Evolutionary conservation across 768 basidiomycete genomes (phyloP), one percentile per base, ranked within the genome.

Genomic region (Ramaria sp.): DNA sequence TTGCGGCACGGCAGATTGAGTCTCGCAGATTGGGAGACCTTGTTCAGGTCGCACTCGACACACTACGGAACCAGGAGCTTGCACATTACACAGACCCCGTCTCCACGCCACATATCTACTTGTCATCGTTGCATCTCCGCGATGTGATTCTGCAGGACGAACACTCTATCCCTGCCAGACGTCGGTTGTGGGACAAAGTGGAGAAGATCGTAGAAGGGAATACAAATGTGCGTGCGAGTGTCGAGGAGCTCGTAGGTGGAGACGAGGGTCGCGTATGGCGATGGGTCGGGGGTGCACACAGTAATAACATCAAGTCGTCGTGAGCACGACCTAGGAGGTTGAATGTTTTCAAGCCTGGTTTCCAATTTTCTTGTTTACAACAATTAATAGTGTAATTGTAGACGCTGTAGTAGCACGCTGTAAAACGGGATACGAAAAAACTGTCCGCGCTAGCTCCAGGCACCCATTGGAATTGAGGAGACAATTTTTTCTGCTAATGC

Each of bases 401-500:
- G 22, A 34, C 37, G 30, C 7, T 22, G 45, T 33, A 42, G 30
- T 41, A 27, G 7, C 15, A 50, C 27, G 27, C 31, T 38, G 12
- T 42, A 58, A 41, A 19, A 20, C 22, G 20, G 31, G 12, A 38
- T 13, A 52, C 15, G 51, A 33, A 37, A 37, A 37, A 37, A 13
- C 10, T 37, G 19, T 27, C 12, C 31, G 24, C 27, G 45, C 12
- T 38, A 57, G 24, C 11, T 37, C 55, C 55, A 57, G n/a, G 67
- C 71, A 63, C 76, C 75, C 71, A 78, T 73, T 47, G 83, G 77
- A 33, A 86, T 68, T 27, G 79, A 79, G 51, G 67, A 66, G 63
- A 80, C 78, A 64, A 98, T 96, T 78, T 92, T 92, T 70, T 96
- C 91, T 47, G 92, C 85, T 62, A 96, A 76, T 45, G 92, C 94